Conservation (phyloP, 257 asterid genomes). For the Craterostigma plantagineum region DNA sequence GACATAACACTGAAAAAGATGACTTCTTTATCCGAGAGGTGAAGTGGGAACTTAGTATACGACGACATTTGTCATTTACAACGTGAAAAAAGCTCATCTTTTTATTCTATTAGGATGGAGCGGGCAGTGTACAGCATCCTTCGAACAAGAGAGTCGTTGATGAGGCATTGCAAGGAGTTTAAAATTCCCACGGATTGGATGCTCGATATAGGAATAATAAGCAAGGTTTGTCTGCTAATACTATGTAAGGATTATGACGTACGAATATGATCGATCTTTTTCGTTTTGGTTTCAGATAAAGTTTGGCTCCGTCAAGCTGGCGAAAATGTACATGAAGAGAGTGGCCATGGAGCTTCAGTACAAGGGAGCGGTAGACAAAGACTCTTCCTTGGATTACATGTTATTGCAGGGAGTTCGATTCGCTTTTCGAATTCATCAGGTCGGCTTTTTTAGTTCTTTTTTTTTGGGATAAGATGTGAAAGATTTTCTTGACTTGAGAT, state of each 20-base stretch:
- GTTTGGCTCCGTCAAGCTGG: slow-evolving; percentile 51
- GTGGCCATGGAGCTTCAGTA: slow-evolving; percentile 40
- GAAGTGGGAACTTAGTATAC: slow-evolving; percentile 1
- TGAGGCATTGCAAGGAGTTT: slow-evolving; percentile 40
- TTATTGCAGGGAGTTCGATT: slow-evolving; percentile 42
- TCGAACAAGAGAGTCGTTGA: slow-evolving; percentile 47
- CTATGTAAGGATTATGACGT: slow-evolving; percentile 1
- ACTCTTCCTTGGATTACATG: slow-evolving; percentile 45
- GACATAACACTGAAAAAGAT: slow-evolving; percentile 42
- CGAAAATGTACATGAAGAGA: slow-evolving; percentile 56
- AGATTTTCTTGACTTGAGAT: no score
- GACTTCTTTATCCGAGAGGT: slow-evolving; percentile 54
- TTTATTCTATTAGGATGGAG: slow-evolving; percentile 39
- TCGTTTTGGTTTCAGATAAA: slow-evolving; percentile 30
- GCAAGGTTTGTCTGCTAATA: no score
- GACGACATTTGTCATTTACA: no score
- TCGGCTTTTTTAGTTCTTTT: slow-evolving; percentile 8
- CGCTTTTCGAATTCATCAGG: slow-evolving; percentile 84
- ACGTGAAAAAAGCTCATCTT: not conserved
- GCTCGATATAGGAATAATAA: slow-evolving; percentile 55
- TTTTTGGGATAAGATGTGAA: no score
- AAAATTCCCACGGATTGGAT: slow-evolving; percentile 75
- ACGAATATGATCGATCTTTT: no score
- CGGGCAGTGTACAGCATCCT: slow-evolving; percentile 47
- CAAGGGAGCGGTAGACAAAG: slow-evolving; percentile 27